A percentile compares a stretch with the other conserved stretches of the same genome.
These are phyloP conservation scores for Viridothelium virens DNA, from an alignment of 495 filamentous ascomycete species.

Conservation along the genomic window DNA sequence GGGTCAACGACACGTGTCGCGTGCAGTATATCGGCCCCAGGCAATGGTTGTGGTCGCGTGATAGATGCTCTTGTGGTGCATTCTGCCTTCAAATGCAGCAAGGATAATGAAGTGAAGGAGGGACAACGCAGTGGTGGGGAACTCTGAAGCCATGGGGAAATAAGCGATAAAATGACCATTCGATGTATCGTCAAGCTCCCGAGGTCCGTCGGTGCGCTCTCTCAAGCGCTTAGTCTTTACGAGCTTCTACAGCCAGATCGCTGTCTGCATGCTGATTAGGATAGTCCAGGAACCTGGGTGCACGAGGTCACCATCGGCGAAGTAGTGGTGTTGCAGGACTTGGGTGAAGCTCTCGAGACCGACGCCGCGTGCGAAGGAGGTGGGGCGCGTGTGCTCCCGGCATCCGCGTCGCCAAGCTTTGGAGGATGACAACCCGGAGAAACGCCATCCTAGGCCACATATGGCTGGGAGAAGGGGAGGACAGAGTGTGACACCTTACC, in stretches of 20 bases:
- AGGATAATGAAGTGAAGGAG: not conserved
- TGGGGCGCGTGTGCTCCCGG: not conserved
- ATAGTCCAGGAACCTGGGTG: too few species aligned
- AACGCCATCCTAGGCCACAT: not conserved
- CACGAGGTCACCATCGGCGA: not conserved
- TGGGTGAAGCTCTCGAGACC: not conserved
- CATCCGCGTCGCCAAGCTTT: not conserved
- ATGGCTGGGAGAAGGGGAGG: not conserved
- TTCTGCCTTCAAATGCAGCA: not conserved
- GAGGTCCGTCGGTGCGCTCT: too few species aligned
- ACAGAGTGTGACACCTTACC: conserved; percentile 2
- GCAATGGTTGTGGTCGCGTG: not conserved
- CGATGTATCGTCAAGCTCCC: not conserved
- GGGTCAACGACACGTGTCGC: not conserved
- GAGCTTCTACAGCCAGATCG: too few species aligned
- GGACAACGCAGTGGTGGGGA: not conserved
- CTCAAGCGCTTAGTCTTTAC: too few species aligned
- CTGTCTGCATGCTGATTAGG: too few species aligned
- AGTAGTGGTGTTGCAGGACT: not conserved
- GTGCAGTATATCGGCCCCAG: not conserved
- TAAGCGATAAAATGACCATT: not conserved
- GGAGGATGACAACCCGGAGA: not conserved
- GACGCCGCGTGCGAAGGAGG: not conserved
- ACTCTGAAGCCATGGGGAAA: not conserved
- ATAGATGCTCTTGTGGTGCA: conserved; percentile 8